These are phyloP conservation scores for Ophiostoma himal-ulmi DNA, from an alignment of 2,329 filamentous ascomycete genomes.

Conservation along the genomic window DNA sequence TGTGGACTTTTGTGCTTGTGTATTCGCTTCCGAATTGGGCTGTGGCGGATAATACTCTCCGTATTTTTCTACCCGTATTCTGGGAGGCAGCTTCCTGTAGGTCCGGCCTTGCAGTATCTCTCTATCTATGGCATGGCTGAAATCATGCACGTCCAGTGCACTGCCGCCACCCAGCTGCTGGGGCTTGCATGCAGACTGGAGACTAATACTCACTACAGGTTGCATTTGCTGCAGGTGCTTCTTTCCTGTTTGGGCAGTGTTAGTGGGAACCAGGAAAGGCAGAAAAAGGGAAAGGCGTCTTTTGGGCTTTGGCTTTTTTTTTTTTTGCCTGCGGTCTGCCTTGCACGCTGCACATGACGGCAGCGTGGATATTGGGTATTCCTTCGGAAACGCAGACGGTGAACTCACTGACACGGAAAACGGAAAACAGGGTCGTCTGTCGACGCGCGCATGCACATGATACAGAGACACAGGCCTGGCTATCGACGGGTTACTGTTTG, in stretches of 20 bases:
- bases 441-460: neutral
- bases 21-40: neutral
- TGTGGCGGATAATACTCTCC: neutral
- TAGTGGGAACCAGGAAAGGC: conserved; percentile 2
- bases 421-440: neutral
- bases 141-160: conserved; percentile 4
- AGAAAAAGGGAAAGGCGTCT: neutral
- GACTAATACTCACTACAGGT: neutral
- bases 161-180: conserved; percentile 14
- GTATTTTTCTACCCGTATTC: neutral
- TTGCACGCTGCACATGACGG: conserved; percentile 20
- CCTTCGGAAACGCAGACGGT: neutral
- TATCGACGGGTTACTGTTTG: neutral
- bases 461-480: neutral
- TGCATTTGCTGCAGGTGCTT: conserved; percentile 10
- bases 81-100: conserved; percentile 13
- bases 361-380: neutral
- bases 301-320: neutral
- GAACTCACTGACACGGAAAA: neutral
- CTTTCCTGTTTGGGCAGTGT: conserved; percentile 17
- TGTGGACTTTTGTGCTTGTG: neutral
- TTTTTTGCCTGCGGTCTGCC: conserved; percentile 20
- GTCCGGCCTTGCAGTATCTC: neutral
- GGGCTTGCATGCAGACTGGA: neutral
- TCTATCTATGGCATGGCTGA: neutral